phyloP scores from a whole-genome alignment of 1,284 basidiomycete genomes.

The Trichosporon sp. region DNA sequence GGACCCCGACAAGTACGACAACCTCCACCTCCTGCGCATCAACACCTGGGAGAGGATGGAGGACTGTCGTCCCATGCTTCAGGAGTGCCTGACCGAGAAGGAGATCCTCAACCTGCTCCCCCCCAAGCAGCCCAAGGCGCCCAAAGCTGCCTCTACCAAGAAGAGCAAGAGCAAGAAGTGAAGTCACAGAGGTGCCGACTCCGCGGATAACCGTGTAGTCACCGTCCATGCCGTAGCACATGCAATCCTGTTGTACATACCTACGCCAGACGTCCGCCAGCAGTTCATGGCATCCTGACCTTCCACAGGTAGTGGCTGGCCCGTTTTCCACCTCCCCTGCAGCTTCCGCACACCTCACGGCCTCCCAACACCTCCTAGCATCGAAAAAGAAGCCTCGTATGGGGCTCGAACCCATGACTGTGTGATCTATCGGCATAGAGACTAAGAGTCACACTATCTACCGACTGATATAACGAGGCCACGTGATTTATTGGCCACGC shows the following conservation, averaged over 20 bases:
- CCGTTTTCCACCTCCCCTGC: neutral
- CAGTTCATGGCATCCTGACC: no score
- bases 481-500: neutral
- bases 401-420: constrained; percentile 20
- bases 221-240: neutral
- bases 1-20: neutral
- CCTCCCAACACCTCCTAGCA: neutral
- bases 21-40: neutral
- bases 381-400: constrained; percentile 19
- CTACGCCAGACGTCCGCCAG: no score
- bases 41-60: neutral
- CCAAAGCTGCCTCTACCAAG: neutral
- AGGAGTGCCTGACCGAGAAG: neutral
- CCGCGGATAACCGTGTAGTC: no score
- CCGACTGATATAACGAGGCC: constrained; percentile 19
- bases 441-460: constrained; percentile 20
- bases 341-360: no score
- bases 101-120: neutral
- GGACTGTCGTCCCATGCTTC: neutral
- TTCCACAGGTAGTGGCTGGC: neutral
- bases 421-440: constrained; percentile 15
- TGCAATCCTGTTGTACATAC: constrained; percentile 8
- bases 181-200: neutral
- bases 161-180: neutral
- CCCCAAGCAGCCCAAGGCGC: neutral